Percentiles rank a stretch among this genome's conserved stretches.
Conservation (phyloP, 1,284 basidiomycete genomes). For the Heterobasidion irregulare region DNA sequence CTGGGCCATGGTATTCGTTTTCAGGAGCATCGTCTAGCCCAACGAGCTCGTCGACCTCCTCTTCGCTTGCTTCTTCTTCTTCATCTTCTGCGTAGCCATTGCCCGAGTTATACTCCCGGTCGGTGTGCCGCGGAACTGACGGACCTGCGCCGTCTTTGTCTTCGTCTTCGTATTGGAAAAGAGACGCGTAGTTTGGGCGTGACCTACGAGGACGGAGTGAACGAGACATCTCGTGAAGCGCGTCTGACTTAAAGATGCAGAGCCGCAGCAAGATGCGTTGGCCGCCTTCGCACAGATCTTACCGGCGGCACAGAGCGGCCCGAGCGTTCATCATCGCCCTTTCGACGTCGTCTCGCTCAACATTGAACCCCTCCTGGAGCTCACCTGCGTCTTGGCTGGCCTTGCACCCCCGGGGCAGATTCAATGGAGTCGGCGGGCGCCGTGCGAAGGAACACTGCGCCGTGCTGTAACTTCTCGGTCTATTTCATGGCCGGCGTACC, state of each 20-base stretch:
- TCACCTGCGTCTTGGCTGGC: no score
- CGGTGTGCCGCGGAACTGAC: slow-evolving; percentile 2
- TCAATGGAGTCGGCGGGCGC: no score
- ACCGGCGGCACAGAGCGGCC: neutral
- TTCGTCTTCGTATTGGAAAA: slow-evolving; percentile 3
- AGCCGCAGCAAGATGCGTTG: neutral
- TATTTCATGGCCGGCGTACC: no score
- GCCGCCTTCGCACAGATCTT: neutral
- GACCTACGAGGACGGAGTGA: slow-evolving; percentile 11
- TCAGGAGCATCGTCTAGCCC: neutral
- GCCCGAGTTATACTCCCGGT: slow-evolving; percentile 21
- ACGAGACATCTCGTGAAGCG: slow-evolving; percentile 6
- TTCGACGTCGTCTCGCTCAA: neutral
- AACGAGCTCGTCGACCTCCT: slow-evolving; percentile 2
- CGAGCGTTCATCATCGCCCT: neutral
- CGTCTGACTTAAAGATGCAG: neutral
- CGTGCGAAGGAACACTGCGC: no score
- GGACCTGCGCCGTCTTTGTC: slow-evolving; percentile 4
- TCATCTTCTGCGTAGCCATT: slow-evolving; percentile 32
- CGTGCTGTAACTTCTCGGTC: no score
- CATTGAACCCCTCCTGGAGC: neutral
- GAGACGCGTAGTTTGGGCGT: slow-evolving; percentile 8
- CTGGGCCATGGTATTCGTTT: slow-evolving; percentile 3
- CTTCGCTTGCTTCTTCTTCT: slow-evolving; percentile 14
- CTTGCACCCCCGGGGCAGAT: no score